Evolutionary conservation across 441 rosid species (phyloP), one percentile per base, ranked within the genome.

Genomic region (Adansonia grandidieri): DNA sequence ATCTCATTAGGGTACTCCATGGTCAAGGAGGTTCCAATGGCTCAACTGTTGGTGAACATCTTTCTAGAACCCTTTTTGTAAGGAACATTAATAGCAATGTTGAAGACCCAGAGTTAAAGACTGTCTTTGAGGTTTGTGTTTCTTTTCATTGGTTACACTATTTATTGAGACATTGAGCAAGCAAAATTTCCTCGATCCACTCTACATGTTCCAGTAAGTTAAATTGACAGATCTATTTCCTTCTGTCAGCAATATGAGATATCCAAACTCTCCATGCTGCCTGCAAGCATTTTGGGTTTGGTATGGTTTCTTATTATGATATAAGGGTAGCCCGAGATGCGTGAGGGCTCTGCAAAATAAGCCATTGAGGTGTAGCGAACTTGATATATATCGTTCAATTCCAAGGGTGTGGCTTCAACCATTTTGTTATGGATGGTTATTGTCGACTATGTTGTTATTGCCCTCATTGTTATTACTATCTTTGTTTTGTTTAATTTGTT

Each of bases 321-420:
- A 81, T 89, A 85, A 89, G 95, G 81, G 92, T 92, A 68, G 88
- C 95, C 64, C 86, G 83, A 71, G 87, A 85, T 80, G 95, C 93
- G 82, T 86, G 85, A 84, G 84, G 80, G 76, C 82, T 56, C 92
- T 91, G 79, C 93, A 91, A 80, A 85, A 80, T 65, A 87, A 83
- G 87, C 80, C 85, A 50, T 73, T 89, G 80, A 81, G 88, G 81
- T 85, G 87, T 57, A 81, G 85, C 70, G 85, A 86, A 69, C 90
- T 91, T 83, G 93, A 91, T 80, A 85, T 91, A 83, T 92, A 81
- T 79, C 86, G 86, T 85, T 86, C 88, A 67, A 80, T 80, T 80
- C 90, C 91, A 24, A 89, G 88, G 90, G 95, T 91, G 40, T 32
- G 73, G 70, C 20, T 72, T 74, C 62, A 69, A 63, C 75, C 61